Evolutionary conservation across 169 alveolate genomes (phyloP), one percentile per base, ranked within the genome.

Genomic region (Plasmodium knowlesi): DNA sequence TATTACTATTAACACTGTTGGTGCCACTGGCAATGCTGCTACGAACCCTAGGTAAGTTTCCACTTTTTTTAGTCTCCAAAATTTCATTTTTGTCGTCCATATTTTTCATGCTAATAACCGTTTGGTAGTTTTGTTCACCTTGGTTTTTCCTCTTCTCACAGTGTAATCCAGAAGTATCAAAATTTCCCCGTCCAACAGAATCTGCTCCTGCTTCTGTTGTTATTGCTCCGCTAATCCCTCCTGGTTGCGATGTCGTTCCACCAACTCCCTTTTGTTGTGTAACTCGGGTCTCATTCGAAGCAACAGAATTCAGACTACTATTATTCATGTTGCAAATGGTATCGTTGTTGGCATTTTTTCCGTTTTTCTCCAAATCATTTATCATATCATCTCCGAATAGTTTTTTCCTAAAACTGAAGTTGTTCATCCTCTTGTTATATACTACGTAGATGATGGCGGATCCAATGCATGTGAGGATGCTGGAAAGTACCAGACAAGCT

Each of bases 251-350:
- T 4, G 34, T 32, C n/a, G 34, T 32, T 4, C 22, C 22, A 1
- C 16, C 10, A 32, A 46, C 32, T 34, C 9, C 74, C 25, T 61
- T 61, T 1, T 61, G 39, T n/a, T 83, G 53, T 12, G 82, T 71
- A 46, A 43, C 73, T 34, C 78, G 94, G 1, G 89, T 88, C 34
- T 90, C 94, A 19, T 43, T 90, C 22, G 94, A 90, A n/a, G 94
- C 94, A 22, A 90, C 94, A 5, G 94, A 90, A 54, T 90, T 90
- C 37, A 90, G 76, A 34, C 94, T 90, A 67, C 91, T 90, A 41
- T 89, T 89, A 30, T 79, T 89, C 10, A 61, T 53, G 46, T 53
- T 57, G 30, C 90, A 78, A 2, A 71, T 43, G 5, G 83, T 22
- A 30, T 67, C 70, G 3, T 67, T 32, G 16, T 72, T 82, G 14